phyloP scores from a whole-genome alignment of 2,329 filamentous ascomycete species.

The Xylariaceae sp. region DNA sequence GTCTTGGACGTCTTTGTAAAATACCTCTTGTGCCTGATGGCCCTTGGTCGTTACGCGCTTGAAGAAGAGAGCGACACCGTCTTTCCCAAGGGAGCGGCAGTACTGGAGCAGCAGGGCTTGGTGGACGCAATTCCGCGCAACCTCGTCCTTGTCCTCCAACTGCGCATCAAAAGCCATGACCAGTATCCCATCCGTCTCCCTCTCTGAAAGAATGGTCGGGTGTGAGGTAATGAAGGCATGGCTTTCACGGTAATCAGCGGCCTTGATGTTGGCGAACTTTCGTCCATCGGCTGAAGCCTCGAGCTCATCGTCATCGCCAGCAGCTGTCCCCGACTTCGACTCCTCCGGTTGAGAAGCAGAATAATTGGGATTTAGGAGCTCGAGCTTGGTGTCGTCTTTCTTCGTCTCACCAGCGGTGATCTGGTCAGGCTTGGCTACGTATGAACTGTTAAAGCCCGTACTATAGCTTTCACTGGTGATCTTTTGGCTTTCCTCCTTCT shows the following conservation, averaged over 20 bases:
- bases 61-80: conserved; percentile 91
- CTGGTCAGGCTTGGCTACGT: conserved; percentile 48
- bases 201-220: conserved; percentile 74
- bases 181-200: conserved; percentile 84
- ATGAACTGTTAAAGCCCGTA: conserved; percentile 85
- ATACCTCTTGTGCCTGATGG: conserved; percentile 86
- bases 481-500: conserved; percentile 80
- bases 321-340: conserved; percentile 23
- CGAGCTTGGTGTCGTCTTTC: conserved; percentile 51
- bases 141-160: conserved; percentile 70
- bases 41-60: conserved; percentile 86
- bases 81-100: conserved; percentile 81
- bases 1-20: conserved; percentile 85
- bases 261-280: conserved; percentile 74
- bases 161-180: conserved; percentile 89
- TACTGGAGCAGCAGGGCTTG: conserved; percentile 92
- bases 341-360: conserved; percentile 27
- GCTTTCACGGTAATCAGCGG: conserved; percentile 68
- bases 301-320: conserved; percentile 63
- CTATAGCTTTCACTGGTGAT: conserved; percentile 91
- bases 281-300: conserved; percentile 75
- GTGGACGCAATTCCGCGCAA: conserved; percentile 83
- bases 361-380: conserved; percentile 71
- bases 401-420: conserved; percentile 38
- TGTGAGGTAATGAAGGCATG: conserved; percentile 75